These are phyloP conservation scores for Stereum hirsutum DNA, from an alignment of 1,284 basidiomycete genomes.

Conservation along the genomic window DNA sequence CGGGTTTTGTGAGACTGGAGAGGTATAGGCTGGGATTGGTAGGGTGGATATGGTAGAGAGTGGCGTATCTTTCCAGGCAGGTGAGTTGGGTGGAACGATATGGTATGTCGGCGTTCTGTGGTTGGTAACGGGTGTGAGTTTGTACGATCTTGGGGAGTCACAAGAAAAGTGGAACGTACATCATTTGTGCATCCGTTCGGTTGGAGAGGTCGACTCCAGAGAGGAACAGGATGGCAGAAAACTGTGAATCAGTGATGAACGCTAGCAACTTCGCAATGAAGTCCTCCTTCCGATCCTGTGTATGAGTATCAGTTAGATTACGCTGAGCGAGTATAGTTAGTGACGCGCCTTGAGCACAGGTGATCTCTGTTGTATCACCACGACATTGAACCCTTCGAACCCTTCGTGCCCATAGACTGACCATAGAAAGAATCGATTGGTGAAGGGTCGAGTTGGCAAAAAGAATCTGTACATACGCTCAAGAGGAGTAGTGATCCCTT, in stretches of 20 bases:
- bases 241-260: slow-evolving; percentile 40
- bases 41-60: slow-evolving; percentile 30
- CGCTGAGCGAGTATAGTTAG: neutral
- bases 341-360: slow-evolving; percentile 58
- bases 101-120: slow-evolving; percentile 52
- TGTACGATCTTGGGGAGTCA: slow-evolving; percentile 5
- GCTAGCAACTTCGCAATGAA: slow-evolving; percentile 48
- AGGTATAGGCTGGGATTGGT: slow-evolving; percentile 41
- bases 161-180: slow-evolving; percentile 33
- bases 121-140: slow-evolving; percentile 11
- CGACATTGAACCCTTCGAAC: slow-evolving; percentile 32
- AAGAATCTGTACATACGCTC: slow-evolving; percentile 43
- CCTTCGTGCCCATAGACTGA: no score
- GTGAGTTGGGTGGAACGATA: slow-evolving; percentile 31
- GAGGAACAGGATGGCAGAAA: slow-evolving; percentile 49
- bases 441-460: slow-evolving; percentile 2
- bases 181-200: slow-evolving; percentile 68
- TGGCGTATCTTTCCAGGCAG: slow-evolving; percentile 27
- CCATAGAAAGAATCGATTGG: slow-evolving; percentile 38
- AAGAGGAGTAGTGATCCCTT: slow-evolving; percentile 60
- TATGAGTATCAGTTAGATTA: neutral
- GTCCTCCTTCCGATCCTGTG: slow-evolving; percentile 56
- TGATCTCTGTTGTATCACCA: slow-evolving; percentile 68
- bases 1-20: slow-evolving; percentile 28
- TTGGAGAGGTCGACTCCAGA: slow-evolving; percentile 69